phyloP scores from a whole-genome alignment of 2,329 filamentous ascomycete genomes.

The Aureobasidium subglaciale region DNA sequence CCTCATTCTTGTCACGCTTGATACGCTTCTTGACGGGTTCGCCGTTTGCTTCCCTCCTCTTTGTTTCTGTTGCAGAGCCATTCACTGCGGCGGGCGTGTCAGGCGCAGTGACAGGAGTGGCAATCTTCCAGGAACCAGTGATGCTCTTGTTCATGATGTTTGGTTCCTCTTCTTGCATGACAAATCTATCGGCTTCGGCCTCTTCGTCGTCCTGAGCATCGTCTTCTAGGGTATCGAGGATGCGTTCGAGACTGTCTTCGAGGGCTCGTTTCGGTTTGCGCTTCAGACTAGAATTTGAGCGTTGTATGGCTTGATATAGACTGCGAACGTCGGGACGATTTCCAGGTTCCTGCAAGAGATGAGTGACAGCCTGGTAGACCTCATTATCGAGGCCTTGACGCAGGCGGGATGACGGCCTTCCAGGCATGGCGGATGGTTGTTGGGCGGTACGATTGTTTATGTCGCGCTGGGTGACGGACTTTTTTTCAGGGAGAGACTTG shows the following conservation, averaged over 20 bases:
- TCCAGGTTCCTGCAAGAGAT: conserved; percentile 59
- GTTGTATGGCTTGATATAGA: conserved; percentile 73
- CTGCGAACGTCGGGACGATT: conserved; percentile 49
- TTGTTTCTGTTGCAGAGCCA: conserved; percentile 26
- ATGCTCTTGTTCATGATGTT: conserved; percentile 63
- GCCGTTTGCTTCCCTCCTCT: conserved; percentile 54
- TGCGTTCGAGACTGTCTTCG: conserved; percentile 78
- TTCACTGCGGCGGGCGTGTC: conserved; percentile 15
- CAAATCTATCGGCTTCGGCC: conserved; percentile 41
- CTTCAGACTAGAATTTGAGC: conserved; percentile 79
- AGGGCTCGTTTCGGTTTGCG: conserved; percentile 73
- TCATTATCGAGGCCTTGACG: conserved; percentile 37
- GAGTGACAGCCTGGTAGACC: conserved; percentile 70
- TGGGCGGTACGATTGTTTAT: not conserved
- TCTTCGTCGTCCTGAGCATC: conserved; percentile 53
- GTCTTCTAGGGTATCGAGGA: conserved; percentile 63
- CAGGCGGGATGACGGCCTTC: not conserved
- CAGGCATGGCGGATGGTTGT: not conserved
- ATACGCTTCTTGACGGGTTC: conserved; percentile 61
- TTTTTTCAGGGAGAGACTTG: conserved; percentile 2
- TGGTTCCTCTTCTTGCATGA: conserved; percentile 25
- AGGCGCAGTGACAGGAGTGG: conserved; percentile 26
- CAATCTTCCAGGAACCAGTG: conserved; percentile 48
- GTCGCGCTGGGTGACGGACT: not conserved
- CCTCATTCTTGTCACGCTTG: conserved; percentile 38